Conservation (phyloP, 73 alveolate species). For the Breviolum minutum region DNA sequence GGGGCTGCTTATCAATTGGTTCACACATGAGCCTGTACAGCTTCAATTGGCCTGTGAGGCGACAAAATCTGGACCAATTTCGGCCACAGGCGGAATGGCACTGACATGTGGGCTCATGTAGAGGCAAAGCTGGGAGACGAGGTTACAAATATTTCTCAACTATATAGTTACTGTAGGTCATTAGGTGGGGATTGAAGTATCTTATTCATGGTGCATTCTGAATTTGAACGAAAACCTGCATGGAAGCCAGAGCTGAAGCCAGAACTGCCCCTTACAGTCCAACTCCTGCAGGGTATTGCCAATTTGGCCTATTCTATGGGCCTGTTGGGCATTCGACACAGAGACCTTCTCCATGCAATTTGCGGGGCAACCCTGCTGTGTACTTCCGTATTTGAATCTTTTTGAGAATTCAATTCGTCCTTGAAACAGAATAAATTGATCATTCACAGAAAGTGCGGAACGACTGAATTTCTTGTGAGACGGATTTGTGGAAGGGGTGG, state of each 20-base stretch:
- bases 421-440: too few relatives aligned
- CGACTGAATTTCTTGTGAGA: neutral
- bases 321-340: slow-evolving; percentile 24
- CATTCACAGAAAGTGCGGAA: neutral
- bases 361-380: neutral
- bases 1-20: too few relatives aligned
- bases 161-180: too few relatives aligned
- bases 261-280: too few relatives aligned
- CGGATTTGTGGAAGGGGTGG: neutral
- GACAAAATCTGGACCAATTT: neutral
- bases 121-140: too few relatives aligned
- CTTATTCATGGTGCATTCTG: too few relatives aligned
- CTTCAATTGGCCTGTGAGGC: neutral
- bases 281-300: slow-evolving; percentile 22
- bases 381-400: neutral
- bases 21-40: too few relatives aligned
- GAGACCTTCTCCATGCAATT: neutral
- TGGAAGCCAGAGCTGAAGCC: too few relatives aligned
- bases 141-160: too few relatives aligned
- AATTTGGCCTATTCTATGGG: slow-evolving; percentile 33
- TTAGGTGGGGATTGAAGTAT: too few relatives aligned
- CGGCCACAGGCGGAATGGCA: slow-evolving; percentile 15
- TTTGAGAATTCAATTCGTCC: neutral
- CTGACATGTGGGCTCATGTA: neutral
- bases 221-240: too few relatives aligned